Evolutionary conservation across 2,329 filamentous ascomycete genomes (phyloP).

Genomic region (Orbilia ellipsospora): DNA sequence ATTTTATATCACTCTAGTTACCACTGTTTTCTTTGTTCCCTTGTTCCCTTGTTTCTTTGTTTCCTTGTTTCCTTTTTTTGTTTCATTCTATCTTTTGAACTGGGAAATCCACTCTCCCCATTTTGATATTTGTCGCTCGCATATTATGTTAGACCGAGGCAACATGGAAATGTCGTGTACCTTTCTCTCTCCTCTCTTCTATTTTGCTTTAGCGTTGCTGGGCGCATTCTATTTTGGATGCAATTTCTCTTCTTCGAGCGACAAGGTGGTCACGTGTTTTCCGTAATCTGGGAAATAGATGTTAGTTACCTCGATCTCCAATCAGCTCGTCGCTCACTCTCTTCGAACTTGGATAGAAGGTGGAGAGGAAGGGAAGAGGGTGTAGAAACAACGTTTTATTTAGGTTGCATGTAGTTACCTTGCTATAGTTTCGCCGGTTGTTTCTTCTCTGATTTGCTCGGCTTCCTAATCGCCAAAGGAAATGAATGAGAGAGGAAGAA

Average conservation of each 20-base stretch:
- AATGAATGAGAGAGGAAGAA: neutral
- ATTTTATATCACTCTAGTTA: neutral
- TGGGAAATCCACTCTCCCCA: too few relatives aligned
- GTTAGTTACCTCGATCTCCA: neutral
- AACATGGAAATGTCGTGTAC: too few relatives aligned
- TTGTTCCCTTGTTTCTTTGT: constrained; percentile 3
- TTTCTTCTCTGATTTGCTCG: constrained; percentile 9
- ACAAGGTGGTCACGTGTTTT: constrained; percentile 33
- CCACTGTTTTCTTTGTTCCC: neutral
- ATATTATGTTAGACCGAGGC: neutral
- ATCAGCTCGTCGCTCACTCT: too few relatives aligned
- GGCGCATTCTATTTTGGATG: constrained; percentile 28
- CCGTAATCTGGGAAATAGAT: constrained; percentile 7
- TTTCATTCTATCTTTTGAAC: neutral
- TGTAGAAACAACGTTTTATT: neutral
- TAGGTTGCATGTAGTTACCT: constrained; percentile 1
- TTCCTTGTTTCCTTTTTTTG: neutral
- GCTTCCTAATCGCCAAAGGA: neutral
- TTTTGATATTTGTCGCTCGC: constrained; percentile 14
- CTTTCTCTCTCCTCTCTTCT: too few relatives aligned
- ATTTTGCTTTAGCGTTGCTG: neutral
- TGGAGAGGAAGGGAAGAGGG: neutral
- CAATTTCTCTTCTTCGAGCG: constrained; percentile 34
- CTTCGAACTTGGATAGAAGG: neutral
- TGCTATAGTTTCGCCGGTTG: constrained; percentile 10